A percentile compares a stretch with the other conserved stretches of the same genome.
These are phyloP conservation scores for Ustilago nuda DNA, from an alignment of 1,284 basidiomycete species.

Conservation along the genomic window DNA sequence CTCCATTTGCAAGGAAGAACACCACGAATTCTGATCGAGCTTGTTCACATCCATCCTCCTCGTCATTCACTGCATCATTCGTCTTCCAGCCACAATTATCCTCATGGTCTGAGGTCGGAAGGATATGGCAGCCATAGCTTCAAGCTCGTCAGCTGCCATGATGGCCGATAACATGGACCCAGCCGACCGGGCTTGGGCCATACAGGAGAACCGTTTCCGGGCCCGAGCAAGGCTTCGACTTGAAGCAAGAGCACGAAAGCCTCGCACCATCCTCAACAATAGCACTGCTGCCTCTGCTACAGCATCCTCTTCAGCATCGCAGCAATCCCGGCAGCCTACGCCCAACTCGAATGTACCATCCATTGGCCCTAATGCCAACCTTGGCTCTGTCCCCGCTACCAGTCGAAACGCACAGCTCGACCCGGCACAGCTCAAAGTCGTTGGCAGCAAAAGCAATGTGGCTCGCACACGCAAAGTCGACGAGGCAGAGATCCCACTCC, in stretches of 20 bases:
- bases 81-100: background rate
- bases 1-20: constrained; percentile 21
- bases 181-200: constrained; percentile 41
- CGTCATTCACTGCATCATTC: background rate
- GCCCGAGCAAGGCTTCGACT: constrained; percentile 37
- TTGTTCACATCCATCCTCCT: background rate
- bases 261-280: constrained; percentile 22
- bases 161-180: constrained; percentile 36
- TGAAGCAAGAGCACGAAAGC: constrained; percentile 34
- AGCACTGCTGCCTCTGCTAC: background rate
- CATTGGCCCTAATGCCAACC: constrained; percentile 51
- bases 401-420: constrained; percentile 54
- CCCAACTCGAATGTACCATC: constrained; percentile 16
- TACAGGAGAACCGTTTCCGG: constrained; percentile 45
- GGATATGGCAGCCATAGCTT: constrained; percentile 28
- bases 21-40: background rate
- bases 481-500: constrained; percentile 51
- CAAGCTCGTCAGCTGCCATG: constrained; percentile 10
- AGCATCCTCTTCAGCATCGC: constrained; percentile 7
- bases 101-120: background rate
- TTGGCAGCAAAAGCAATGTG: constrained; percentile 41
- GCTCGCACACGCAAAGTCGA: constrained; percentile 28
- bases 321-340: constrained; percentile 6
- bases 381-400: constrained; percentile 40
- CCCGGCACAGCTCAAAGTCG: constrained; percentile 28